phyloP scores from a whole-genome alignment of 2,329 filamentous ascomycete genomes.

The Penicillium sp. region DNA sequence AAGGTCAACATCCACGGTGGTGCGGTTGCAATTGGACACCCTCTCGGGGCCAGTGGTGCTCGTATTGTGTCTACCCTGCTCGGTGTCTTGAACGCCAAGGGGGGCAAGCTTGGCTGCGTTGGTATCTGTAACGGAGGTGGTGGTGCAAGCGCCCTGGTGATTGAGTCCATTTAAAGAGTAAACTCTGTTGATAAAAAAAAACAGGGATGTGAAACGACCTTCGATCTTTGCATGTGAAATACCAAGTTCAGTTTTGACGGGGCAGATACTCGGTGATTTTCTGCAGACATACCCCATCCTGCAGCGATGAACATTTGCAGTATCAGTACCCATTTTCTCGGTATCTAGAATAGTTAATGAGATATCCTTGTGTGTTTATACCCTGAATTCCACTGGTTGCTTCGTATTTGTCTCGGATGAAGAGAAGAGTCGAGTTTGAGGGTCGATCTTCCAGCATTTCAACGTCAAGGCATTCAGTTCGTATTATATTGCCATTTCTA shows the following conservation, averaged over 20 bases:
- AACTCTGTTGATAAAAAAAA: constrained; percentile 16
- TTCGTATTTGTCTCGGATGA: not conserved
- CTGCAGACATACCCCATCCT: not conserved
- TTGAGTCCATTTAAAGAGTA: constrained; percentile 59
- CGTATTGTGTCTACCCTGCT: constrained; percentile 89
- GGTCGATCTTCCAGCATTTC: not conserved
- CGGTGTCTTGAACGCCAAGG: constrained; percentile 83
- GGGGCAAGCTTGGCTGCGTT: constrained; percentile 87
- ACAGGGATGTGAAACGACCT: constrained; percentile 21
- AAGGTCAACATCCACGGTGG: constrained; percentile 96
- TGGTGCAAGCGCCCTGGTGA: constrained; percentile 87
- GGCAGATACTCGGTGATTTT: not conserved
- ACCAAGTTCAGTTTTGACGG: constrained; percentile 4
- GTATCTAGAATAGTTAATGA: constrained; percentile 7
- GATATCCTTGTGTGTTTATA: constrained; percentile 5
- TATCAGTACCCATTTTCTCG: not conserved
- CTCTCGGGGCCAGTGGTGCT: constrained; percentile 88
- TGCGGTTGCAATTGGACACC: constrained; percentile 92
- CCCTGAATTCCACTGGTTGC: not conserved
- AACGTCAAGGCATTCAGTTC: not conserved
- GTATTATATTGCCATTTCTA: not conserved
- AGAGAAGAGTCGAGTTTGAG: not conserved
- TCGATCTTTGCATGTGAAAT: constrained; percentile 10
- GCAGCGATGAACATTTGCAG: not conserved
- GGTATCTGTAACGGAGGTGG: constrained; percentile 98